phyloP scores from a whole-genome alignment of 768 basidiomycete genomes.

The Chalciporus piperatus region DNA sequence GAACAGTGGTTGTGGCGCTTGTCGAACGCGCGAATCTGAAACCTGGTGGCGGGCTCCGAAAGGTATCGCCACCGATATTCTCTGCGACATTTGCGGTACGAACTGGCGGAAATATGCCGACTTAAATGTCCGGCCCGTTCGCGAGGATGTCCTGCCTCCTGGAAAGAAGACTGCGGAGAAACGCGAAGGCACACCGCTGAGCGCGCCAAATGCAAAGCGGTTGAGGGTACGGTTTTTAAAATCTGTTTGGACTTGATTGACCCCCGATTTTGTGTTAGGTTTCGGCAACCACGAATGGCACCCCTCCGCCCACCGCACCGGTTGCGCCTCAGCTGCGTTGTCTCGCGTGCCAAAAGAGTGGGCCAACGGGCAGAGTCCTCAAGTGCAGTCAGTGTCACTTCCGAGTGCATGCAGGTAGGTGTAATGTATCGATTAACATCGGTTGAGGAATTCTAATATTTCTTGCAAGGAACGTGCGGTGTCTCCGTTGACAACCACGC shows the following conservation, averaged over 20 bases:
- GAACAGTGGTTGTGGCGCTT: slow-evolving; percentile 73
- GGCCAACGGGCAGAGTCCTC: slow-evolving; percentile 73
- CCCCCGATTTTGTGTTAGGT: slow-evolving; percentile 13
- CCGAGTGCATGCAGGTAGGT: slow-evolving; percentile 74
- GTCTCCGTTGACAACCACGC: slow-evolving; percentile 60
- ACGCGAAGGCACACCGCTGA: slow-evolving; percentile 59
- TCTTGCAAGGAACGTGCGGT: slow-evolving; percentile 59
- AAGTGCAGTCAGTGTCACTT: slow-evolving; percentile 81
- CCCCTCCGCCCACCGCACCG: slow-evolving; percentile 59
- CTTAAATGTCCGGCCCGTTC: slow-evolving; percentile 67
- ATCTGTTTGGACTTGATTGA: not conserved
- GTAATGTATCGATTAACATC: not conserved
- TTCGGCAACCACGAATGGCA: slow-evolving; percentile 45
- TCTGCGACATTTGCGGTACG: slow-evolving; percentile 83
- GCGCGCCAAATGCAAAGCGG: slow-evolving; percentile 56
- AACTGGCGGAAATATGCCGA: slow-evolving; percentile 95
- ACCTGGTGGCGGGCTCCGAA: slow-evolving; percentile 94
- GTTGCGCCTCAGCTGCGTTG: slow-evolving; percentile 67
- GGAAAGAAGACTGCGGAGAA: slow-evolving; percentile 46
- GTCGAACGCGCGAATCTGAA: slow-evolving; percentile 74
- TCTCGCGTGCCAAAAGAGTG: slow-evolving; percentile 69
- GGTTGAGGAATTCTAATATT: slow-evolving; percentile 2
- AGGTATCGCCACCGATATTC: slow-evolving; percentile 69
- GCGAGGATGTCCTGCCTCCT: slow-evolving; percentile 59
- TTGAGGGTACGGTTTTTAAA: slow-evolving; percentile 47